These are phyloP conservation scores for Alopecurus myosuroides DNA, from an alignment of 176 grass and related monocot genomes.

Conservation along the genomic window DNA sequence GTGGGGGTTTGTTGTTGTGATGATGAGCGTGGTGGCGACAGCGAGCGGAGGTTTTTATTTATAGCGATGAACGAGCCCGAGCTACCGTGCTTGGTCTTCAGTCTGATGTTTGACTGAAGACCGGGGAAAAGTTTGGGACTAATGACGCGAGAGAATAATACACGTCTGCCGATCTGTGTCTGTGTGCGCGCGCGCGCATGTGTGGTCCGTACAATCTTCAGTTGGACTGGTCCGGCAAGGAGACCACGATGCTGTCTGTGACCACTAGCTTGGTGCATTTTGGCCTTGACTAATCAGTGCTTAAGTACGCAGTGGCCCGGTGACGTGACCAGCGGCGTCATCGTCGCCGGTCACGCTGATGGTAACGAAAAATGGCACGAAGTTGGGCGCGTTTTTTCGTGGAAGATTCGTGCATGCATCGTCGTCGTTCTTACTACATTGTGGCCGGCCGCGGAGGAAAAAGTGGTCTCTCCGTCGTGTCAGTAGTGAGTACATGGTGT, in stretches of 20 bases:
- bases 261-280: not conserved
- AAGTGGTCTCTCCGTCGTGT: not conserved
- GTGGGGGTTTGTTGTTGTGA: not conserved
- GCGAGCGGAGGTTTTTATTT: no score
- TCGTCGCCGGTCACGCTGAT: not conserved
- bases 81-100: not conserved
- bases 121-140: conserved; percentile 17
- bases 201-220: not conserved
- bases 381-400: not conserved
- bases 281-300: not conserved
- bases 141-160: not conserved
- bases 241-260: not conserved
- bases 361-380: not conserved
- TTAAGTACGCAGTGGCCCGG: not conserved
- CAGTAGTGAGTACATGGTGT: not conserved
- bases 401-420: not conserved
- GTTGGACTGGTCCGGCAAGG: no score
- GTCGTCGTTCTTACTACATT: not conserved
- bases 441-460: not conserved
- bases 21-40: not conserved
- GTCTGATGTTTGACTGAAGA: conserved; percentile 26
- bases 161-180: not conserved
- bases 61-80: not conserved
- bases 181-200: not conserved
- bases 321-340: not conserved